Conservation (phyloP, 2,329 filamentous ascomycete species). For the Alternaria incomplexa region DNA sequence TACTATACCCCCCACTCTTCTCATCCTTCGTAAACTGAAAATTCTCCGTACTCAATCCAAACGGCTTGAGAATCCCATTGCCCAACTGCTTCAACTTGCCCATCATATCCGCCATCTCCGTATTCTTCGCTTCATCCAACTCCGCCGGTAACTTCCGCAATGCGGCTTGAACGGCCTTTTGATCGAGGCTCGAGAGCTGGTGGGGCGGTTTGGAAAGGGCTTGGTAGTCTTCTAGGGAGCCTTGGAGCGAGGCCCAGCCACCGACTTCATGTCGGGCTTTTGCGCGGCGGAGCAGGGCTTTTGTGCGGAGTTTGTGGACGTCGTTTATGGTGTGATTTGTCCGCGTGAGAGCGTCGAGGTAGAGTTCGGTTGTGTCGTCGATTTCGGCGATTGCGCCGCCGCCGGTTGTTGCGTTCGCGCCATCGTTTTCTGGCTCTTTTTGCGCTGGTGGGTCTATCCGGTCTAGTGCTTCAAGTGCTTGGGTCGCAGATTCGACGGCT, state of each 20-base stretch:
- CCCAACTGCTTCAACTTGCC: slow-evolving; percentile 91
- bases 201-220: slow-evolving; percentile 64
- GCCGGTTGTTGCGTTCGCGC: slow-evolving; percentile 54
- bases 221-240: slow-evolving; percentile 82
- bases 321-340: slow-evolving; percentile 57
- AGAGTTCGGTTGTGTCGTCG: slow-evolving; percentile 54
- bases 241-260: slow-evolving; percentile 80
- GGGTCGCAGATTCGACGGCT: slow-evolving; percentile 74
- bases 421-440: slow-evolving; percentile 47
- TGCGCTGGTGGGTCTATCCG: slow-evolving; percentile 57
- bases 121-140: slow-evolving; percentile 79
- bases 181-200: slow-evolving; percentile 67
- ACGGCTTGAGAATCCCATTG: slow-evolving; percentile 89
- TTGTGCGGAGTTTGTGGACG: slow-evolving; percentile 77
- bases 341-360: slow-evolving; percentile 40
- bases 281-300: slow-evolving; percentile 81
- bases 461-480: slow-evolving; percentile 75
- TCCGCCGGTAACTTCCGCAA: slow-evolving; percentile 69
- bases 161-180: slow-evolving; percentile 70
- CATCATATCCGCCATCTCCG: slow-evolving; percentile 97
- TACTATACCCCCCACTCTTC: slow-evolving; percentile 87
- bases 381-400: slow-evolving; percentile 66
- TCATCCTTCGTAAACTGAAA: slow-evolving; percentile 95
- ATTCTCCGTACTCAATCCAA: slow-evolving; percentile 91
- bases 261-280: slow-evolving; percentile 73